Conservation (phyloP, 805 yeast species). For the Candida xiaguanensis region DNA sequence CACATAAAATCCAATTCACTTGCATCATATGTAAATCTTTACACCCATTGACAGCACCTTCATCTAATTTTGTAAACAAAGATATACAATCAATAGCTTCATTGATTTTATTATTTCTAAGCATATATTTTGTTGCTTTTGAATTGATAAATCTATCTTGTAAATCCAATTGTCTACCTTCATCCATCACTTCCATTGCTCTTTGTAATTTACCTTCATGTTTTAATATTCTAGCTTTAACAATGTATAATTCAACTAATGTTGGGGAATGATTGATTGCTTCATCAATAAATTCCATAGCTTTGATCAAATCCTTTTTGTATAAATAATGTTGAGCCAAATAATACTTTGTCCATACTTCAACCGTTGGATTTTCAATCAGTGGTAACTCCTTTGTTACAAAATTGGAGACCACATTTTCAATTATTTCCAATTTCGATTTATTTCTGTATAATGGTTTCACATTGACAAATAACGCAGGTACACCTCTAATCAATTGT, state of each 20-base stretch:
- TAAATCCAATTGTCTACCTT: constrained; percentile 71
- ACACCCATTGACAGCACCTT: constrained; percentile 75
- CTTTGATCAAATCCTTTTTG: constrained; percentile 48
- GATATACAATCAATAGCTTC: constrained; percentile 73
- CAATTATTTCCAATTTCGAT: constrained; percentile 41
- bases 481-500: constrained; percentile 77
- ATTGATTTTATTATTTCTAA: constrained; percentile 71
- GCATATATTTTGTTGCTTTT: constrained; percentile 76
- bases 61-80: constrained; percentile 76
- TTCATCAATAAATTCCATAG: constrained; percentile 53
- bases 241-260: constrained; percentile 72
- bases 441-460: constrained; percentile 67
- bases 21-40: constrained; percentile 86
- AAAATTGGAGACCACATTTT: constrained; percentile 51
- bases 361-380: constrained; percentile 41
- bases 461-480: constrained; percentile 82
- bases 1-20: constrained; percentile 83
- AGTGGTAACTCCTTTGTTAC: constrained; percentile 24
- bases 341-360: constrained; percentile 71
- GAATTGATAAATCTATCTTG: constrained; percentile 92
- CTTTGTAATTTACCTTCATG: constrained; percentile 57
- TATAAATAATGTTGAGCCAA: constrained; percentile 74
- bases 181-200: constrained; percentile 66
- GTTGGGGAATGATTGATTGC: constrained; percentile 79
- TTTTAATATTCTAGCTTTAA: constrained; percentile 77